Percentiles rank a stretch among this genome's conserved stretches.
These are phyloP conservation scores for Morella rubra DNA, from an alignment of 306 rosid species.

Conservation along the genomic window DNA sequence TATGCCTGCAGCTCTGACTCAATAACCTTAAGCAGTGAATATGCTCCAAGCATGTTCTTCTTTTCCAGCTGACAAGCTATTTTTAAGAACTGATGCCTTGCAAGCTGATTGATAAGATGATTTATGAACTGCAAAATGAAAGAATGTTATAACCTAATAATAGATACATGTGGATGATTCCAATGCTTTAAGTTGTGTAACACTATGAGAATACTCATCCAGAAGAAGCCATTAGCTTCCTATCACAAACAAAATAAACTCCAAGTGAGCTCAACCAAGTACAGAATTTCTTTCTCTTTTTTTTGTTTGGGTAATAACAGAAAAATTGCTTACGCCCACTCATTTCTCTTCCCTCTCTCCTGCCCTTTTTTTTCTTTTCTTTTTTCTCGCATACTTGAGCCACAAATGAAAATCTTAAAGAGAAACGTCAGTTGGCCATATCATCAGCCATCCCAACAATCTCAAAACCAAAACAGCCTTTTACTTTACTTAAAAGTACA, in stretches of 20 bases:
- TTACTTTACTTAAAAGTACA: background rate
- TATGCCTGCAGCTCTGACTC: slow-evolving; percentile 91
- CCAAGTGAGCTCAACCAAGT: background rate
- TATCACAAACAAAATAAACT: slow-evolving; percentile 3
- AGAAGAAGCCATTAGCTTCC: slow-evolving; percentile 12
- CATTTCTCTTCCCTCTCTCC: no score
- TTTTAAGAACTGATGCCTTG: slow-evolving; percentile 89
- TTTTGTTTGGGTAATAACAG: background rate
- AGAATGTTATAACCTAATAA: background rate
- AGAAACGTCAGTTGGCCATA: background rate
- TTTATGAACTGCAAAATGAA: slow-evolving; percentile 78
- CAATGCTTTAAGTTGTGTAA: background rate
- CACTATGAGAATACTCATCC: background rate
- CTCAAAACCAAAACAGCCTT: background rate
- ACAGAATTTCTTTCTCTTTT: background rate
- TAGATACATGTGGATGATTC: background rate
- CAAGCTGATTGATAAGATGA: slow-evolving; percentile 92
- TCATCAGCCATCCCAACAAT: background rate
- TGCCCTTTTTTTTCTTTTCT: no score
- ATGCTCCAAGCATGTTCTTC: slow-evolving; percentile 93
- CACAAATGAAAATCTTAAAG: background rate
- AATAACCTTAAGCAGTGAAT: slow-evolving; percentile 81
- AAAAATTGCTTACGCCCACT: background rate
- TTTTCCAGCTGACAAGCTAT: slow-evolving; percentile 94
- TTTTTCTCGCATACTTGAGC: background rate